Base-by-base conservation (phyloP, 306 rosid species). In the Alnus rubra region DNA sequence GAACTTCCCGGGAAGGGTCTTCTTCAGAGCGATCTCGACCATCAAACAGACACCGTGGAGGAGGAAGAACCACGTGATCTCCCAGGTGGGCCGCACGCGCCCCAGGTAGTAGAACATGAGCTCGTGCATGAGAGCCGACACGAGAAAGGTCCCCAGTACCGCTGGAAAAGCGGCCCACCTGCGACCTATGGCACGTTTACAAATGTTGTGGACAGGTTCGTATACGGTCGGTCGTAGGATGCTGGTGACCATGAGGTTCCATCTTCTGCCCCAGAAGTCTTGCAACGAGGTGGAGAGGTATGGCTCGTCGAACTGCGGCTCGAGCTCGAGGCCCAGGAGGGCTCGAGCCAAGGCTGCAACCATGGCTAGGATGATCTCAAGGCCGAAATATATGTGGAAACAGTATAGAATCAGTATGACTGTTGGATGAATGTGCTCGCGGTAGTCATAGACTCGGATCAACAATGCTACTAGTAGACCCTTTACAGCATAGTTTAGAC, bases 51-150 rank as follows among this genome's bases (percentile, higher is more conserved):
- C 33, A 1, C 91, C 87, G 12, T 88, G 86, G 14, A 88, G 65
- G 3, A 82, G 62, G 28, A 85, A 88, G 68, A 85, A 88, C 76
- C 74, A 47, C 10, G 86, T 73, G 76, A 85, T 55, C 44, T 81
- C 87, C 91, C 87, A 80, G 42, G 91, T 88, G 72, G 89, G 87
- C 73, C 16, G 51, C 56, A 45, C 55, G 31, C 89, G 42, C 0
- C 85, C 82, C 50, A 88, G 1, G 81, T 88, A 78, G 44, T 82
- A 88, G 73, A 85, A 85, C 2, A 88, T 78, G 3, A 88, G 71
- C 82, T 88, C 91, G 69, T 85, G 91, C 89, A 88, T 88, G 9
- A 81, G 0, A 0, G 80, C 89, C 3, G 89, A 88, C 2, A 83
- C 87, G 1, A 83, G 19, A n/a, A 85, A 85, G 1, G 86, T 10